Conservation (phyloP, 306 rosid species). For the Begonia fuchsioides region DNA sequence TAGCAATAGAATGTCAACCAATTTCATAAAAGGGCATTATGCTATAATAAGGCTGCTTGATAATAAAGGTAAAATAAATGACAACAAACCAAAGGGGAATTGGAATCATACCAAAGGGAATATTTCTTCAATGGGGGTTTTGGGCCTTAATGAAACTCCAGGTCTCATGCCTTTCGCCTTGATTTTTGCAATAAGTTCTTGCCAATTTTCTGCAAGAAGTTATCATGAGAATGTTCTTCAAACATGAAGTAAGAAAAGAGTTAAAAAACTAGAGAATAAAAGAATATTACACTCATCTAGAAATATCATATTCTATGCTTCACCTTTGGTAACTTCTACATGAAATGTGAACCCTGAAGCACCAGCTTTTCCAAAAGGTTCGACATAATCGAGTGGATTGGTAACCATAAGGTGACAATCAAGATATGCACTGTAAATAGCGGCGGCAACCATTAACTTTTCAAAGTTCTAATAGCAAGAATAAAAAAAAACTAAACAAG, state of each 20-base stretch:
- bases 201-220: slow-evolving; percentile 63
- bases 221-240: not conserved
- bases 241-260: not conserved
- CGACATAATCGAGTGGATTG: slow-evolving; percentile 81
- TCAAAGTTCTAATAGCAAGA: slow-evolving; percentile 1
- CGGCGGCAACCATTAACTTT: slow-evolving; percentile 5
- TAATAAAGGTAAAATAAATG: too few species aligned
- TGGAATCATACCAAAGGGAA: slow-evolving; percentile 55
- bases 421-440: slow-evolving; percentile 60
- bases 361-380: slow-evolving; percentile 77
- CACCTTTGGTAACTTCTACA: slow-evolving; percentile 71
- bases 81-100: not conserved
- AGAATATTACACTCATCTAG: not conserved
- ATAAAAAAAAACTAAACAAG: slow-evolving; percentile 8
- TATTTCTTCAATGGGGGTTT: slow-evolving; percentile 69
- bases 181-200: slow-evolving; percentile 47
- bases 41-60: too few species aligned
- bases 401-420: slow-evolving; percentile 98
- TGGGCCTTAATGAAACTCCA: slow-evolving; percentile 74
- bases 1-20: not conserved
- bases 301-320: slow-evolving; percentile 6
- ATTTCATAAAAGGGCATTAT: too few species aligned
- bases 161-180: slow-evolving; percentile 69
- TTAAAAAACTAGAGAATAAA: slow-evolving; percentile 3
- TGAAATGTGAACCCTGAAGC: slow-evolving; percentile 97